These are phyloP conservation scores for Lepidium sativum DNA, from an alignment of 345 rosid genomes.

Conservation along the genomic window DNA sequence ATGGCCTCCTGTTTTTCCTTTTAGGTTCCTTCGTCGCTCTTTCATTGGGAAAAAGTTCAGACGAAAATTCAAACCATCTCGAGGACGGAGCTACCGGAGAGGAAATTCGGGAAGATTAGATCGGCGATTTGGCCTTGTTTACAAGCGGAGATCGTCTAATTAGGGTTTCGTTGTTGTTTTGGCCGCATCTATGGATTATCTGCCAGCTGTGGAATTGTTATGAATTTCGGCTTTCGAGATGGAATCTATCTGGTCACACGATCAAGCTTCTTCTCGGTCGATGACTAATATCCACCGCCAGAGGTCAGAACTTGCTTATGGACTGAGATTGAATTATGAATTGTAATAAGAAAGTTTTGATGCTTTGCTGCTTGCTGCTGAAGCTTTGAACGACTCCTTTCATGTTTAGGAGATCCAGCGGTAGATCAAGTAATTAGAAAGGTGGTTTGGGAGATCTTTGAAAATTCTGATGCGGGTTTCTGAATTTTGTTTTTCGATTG, in stretches of 20 bases:
- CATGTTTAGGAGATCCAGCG: slow-evolving; percentile 13
- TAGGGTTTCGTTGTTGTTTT: slow-evolving; percentile 4
- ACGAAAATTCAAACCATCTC: neutral
- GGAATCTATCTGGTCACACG: slow-evolving; percentile 37
- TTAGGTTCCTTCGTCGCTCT: slow-evolving; percentile 23
- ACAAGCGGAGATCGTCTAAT: neutral
- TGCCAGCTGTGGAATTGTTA: neutral
- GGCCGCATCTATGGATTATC: slow-evolving; percentile 17
- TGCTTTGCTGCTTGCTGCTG: neutral
- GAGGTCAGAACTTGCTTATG: slow-evolving; percentile 30
- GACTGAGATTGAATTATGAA: slow-evolving; percentile 5
- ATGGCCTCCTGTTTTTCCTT: slow-evolving; percentile 6
- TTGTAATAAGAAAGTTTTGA: neutral
- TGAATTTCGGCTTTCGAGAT: slow-evolving; percentile 35
- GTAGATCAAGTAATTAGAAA: slow-evolving; percentile 18
- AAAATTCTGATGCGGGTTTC: neutral
- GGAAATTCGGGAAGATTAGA: neutral
- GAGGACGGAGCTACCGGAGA: slow-evolving; percentile 5
- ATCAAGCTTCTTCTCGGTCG: slow-evolving; percentile 35
- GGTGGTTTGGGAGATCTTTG: neutral
- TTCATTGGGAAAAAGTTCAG: neutral
- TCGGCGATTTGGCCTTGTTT: slow-evolving; percentile 13
- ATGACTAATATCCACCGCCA: slow-evolving; percentile 24
- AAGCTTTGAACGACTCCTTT: neutral
- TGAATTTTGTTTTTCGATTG: neutral